A percentile compares a stretch with the other conserved stretches of the same genome.
phyloP scores from a whole-genome alignment of 495 filamentous ascomycete species.

The Aspergillus diversus region DNA sequence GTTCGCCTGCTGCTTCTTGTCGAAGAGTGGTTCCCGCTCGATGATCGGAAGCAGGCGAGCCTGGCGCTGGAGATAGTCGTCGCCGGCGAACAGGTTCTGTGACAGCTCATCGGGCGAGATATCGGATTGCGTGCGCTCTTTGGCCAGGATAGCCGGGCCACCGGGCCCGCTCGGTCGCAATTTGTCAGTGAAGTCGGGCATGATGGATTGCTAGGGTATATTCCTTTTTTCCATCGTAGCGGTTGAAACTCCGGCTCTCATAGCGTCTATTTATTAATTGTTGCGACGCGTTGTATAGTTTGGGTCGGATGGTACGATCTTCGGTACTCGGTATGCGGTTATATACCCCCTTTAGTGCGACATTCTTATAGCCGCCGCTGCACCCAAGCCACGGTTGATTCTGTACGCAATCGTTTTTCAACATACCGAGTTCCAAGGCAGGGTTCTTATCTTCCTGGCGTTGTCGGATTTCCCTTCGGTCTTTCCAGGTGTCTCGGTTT shows the following conservation, averaged over 20 bases:
- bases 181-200: slow-evolving; percentile 52
- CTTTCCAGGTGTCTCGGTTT: no score
- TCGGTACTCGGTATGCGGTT: background rate
- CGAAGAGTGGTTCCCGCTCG: slow-evolving; percentile 41
- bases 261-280: slow-evolving; percentile 3
- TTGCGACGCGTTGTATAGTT: background rate
- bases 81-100: slow-evolving; percentile 40
- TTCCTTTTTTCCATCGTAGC: background rate
- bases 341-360: background rate
- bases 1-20: slow-evolving; percentile 47
- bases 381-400: no score
- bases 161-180: slow-evolving; percentile 43
- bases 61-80: slow-evolving; percentile 49
- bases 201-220: slow-evolving; percentile 7
- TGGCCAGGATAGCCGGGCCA: slow-evolving; percentile 41
- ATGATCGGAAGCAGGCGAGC: slow-evolving; percentile 41
- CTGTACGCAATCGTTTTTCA: no score
- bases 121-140: slow-evolving; percentile 43
- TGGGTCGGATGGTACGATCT: background rate
- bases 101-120: slow-evolving; percentile 42
- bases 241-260: background rate
- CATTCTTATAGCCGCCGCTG: no score
- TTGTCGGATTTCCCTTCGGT: no score
- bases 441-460: no score
- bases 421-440: no score